Evolutionary conservation across 352 stramenopile species (phyloP), one percentile per base, ranked within the genome.

Genomic region (Pythium biforme): DNA sequence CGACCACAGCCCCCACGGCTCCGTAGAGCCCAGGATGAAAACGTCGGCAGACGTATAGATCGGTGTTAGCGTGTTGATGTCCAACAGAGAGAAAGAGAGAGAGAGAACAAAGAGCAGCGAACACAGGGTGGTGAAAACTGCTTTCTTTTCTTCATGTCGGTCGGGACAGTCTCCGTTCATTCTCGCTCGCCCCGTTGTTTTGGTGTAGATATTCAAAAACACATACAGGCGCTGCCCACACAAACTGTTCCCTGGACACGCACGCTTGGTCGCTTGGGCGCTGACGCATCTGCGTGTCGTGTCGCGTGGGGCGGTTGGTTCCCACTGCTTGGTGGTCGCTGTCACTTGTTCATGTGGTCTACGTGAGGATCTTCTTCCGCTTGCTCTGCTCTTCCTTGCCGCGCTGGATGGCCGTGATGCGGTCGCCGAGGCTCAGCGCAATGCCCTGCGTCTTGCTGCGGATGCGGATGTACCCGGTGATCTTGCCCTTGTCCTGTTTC

Each of bases 381-480:
- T 95, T 93, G 73, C 71, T 79, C 68, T 90, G 83, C 47, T 96
- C 84, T 48, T 94, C 85, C 48, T 90, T 88, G 59, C 82, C 74
- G 39, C 93, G 83, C 79, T 99, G 97, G 52, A 99, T 94, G 51
- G 92, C 93, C 55, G 97, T 99, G 70, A 99, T 99, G 37, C 97
- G 90, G 72, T 99, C 97, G 55, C 98, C 98, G 55, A 99, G 77
- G 69, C 96, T 99, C 53, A 99, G 81, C 23, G 98, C 98, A 74
- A 99, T 99, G 54, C 98, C 98, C 76, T 99, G 97, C 54, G 98
- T 99, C 86, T 99, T 99, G 70, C 95, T 99, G 59, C 98, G 93
- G 66, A 99, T 99, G 66, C 98, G 92, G 59, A 99, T 99, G 83
- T 99, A 99, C 40, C 97, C 97, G 60, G 88, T 85, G 55, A 99